These are phyloP conservation scores for Alternaria sp. DNA, from an alignment of 2,329 filamentous ascomycete genomes.

Conservation along the genomic window DNA sequence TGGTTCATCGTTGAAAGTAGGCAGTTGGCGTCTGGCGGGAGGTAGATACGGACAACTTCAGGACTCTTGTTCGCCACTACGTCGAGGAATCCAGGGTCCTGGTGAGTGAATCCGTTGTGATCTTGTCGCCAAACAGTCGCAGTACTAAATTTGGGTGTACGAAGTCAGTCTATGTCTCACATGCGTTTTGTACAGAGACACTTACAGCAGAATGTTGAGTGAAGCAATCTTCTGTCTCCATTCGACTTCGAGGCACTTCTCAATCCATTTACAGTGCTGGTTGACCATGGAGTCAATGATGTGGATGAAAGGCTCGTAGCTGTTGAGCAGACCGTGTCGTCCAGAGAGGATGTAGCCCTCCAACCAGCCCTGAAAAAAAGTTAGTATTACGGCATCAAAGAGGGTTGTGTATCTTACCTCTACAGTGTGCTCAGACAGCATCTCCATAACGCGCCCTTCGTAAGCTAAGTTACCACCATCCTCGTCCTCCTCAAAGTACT, in stretches of 20 bases:
- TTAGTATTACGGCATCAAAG: conserved; percentile 14
- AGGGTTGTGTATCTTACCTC: conserved; percentile 59
- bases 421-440: conserved; percentile 81
- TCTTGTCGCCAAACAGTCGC: conserved; percentile 84
- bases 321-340: conserved; percentile 79
- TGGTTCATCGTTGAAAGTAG: conserved; percentile 79
- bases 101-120: conserved; percentile 85
- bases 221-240: conserved; percentile 79
- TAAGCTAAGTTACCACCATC: conserved; percentile 77
- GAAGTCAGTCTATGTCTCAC: no score
- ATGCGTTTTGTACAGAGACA: no score
- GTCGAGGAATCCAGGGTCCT: conserved; percentile 80
- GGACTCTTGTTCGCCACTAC: conserved; percentile 82
- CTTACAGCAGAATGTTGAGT: conserved; percentile 75
- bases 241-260: conserved; percentile 81
- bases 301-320: conserved; percentile 84
- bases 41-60: conserved; percentile 81
- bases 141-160: conserved; percentile 52
- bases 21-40: conserved; percentile 82
- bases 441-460: conserved; percentile 80
- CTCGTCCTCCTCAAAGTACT: conserved; percentile 78
- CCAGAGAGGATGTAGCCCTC: conserved; percentile 81
- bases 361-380: conserved; percentile 63
- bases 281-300: conserved; percentile 88
- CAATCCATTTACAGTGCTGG: conserved; percentile 86